Evolutionary conservation across 192 early-diverging fungal genomes (phyloP).

Genomic region (Umbelopsis sp.): DNA sequence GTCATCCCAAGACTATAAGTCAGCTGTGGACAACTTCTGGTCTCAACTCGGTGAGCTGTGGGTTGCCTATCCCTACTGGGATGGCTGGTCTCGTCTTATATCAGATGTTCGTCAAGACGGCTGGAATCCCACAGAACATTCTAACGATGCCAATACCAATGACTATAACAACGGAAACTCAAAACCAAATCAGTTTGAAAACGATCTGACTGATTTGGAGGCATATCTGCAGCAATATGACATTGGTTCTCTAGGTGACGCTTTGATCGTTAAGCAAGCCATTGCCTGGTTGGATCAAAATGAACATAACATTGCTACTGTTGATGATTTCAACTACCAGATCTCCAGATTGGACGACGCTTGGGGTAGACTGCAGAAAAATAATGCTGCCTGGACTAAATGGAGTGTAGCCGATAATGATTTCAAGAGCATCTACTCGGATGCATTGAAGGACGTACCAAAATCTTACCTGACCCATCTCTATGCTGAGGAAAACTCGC

Average conservation of each 20-base stretch:
- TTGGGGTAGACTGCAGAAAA: neutral
- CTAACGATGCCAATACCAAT: neutral
- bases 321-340: neutral
- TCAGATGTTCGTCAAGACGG: neutral
- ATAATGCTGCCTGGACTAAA: neutral
- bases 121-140: neutral
- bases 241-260: neutral
- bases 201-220: neutral
- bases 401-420: neutral
- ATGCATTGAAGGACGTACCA: neutral
- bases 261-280: constrained; percentile 1
- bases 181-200: neutral
- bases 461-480: neutral
- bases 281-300: neutral
- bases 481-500: neutral
- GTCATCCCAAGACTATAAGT: neutral
- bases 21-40: neutral
- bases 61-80: neutral
- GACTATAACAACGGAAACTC: neutral
- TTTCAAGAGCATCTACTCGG: neutral
- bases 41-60: neutral
- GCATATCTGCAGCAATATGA: neutral
- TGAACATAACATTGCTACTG: neutral
- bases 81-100: neutral
- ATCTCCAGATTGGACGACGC: neutral